A percentile compares a stretch with the other conserved stretches of the same genome.
phyloP scores from a whole-genome alignment of 441 rosid species.

The Mallotus repandus region DNA sequence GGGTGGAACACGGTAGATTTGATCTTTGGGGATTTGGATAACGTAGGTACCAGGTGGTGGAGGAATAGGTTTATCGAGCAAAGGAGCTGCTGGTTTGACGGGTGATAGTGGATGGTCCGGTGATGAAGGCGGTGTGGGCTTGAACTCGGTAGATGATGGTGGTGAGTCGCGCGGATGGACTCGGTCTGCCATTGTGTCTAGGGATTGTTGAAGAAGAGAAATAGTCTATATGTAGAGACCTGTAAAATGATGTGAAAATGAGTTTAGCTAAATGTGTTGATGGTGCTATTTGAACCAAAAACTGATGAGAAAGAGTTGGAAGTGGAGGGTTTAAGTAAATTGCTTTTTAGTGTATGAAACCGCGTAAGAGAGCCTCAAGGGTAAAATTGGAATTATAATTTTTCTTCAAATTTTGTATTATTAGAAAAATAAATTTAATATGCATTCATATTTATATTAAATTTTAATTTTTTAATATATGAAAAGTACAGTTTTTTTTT shows the following conservation, averaged over 20 bases:
- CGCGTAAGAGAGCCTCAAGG: neutral
- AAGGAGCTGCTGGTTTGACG: conserved; percentile 9
- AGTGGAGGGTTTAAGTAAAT: neutral
- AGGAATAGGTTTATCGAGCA: conserved; percentile 28
- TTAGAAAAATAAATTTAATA: too few relatives aligned
- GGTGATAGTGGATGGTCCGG: neutral
- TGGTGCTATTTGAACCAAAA: too few relatives aligned
- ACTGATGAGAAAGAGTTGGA: neutral
- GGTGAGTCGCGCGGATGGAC: conserved; percentile 36
- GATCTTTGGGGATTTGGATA: conserved; percentile 82
- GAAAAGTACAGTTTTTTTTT: too few relatives aligned
- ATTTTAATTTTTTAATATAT: too few relatives aligned
- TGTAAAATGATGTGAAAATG: too few relatives aligned
- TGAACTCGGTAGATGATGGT: conserved; percentile 11
- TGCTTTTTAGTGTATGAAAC: neutral
- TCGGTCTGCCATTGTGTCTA: conserved; percentile 31
- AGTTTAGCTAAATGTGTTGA: too few relatives aligned
- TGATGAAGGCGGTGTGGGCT: neutral
- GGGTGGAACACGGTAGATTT: conserved; percentile 77
- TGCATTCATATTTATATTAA: too few relatives aligned
- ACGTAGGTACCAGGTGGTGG: conserved; percentile 66
- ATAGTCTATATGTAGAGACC: too few relatives aligned
- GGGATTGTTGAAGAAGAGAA: neutral
- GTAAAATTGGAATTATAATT: too few relatives aligned
- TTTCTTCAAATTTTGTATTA: too few relatives aligned